A percentile compares a stretch with the other conserved stretches of the same genome.
Evolutionary conservation across 441 rosid genomes (phyloP).

Genomic region (Corymbia citriodora): DNA sequence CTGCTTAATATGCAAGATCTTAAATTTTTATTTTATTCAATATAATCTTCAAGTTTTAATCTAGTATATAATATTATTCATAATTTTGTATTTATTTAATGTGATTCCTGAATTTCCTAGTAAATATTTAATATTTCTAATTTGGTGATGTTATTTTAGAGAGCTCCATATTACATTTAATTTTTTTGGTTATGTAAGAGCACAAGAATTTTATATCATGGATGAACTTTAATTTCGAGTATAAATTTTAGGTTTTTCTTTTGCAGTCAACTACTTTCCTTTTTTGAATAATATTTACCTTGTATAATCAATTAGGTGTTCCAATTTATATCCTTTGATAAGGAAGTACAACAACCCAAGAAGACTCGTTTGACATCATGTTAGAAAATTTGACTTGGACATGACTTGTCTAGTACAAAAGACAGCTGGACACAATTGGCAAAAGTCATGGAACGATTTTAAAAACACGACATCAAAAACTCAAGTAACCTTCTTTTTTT

Average conservation of each 20-base stretch:
- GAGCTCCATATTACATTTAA: neutral
- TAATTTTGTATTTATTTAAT: no score
- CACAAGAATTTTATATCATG: accelerated
- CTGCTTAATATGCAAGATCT: accelerated
- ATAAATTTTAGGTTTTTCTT: neutral
- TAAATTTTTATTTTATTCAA: no score
- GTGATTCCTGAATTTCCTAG: accelerated
- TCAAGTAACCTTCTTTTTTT: neutral
- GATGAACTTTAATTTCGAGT: neutral
- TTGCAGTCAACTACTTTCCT: no score
- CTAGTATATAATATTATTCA: no score
- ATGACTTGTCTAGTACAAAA: neutral
- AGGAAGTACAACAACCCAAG: neutral
- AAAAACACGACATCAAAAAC: accelerated
- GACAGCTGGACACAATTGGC: neutral
- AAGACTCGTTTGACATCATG: neutral
- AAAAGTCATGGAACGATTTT: neutral
- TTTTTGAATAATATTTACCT: accelerated
- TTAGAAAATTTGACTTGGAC: neutral
- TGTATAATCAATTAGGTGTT: accelerated
- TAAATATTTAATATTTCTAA: neutral
- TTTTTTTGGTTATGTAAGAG: neutral
- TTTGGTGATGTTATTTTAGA: neutral
- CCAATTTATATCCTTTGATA: neutral
- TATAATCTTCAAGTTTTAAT: accelerated